These are phyloP conservation scores for Cytospora leucostoma DNA, from an alignment of 2,329 filamentous ascomycete genomes.

Conservation along the genomic window DNA sequence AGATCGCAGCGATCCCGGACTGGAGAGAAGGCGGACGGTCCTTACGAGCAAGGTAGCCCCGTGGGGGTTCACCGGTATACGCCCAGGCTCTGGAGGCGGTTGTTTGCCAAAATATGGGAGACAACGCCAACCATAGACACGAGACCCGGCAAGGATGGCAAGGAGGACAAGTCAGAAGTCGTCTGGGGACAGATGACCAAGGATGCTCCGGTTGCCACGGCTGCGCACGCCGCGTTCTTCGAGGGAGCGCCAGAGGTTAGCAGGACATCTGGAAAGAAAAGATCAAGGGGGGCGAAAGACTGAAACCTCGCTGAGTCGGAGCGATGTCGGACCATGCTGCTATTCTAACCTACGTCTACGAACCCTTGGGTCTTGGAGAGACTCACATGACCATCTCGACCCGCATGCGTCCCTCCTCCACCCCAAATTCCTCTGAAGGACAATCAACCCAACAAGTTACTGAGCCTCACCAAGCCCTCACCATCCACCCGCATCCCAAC, in stretches of 20 bases:
- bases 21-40: conserved; percentile 41
- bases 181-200: conserved; percentile 47
- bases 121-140: conserved; percentile 46
- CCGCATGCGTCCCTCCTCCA: not conserved
- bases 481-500: conserved; percentile 74
- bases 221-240: conserved; percentile 49
- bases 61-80: conserved; percentile 40
- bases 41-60: conserved; percentile 36
- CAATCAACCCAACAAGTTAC: conserved; percentile 43
- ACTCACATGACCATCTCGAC: not conserved
- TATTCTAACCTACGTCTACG: too few relatives aligned
- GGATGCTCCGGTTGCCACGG: conserved; percentile 36
- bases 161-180: conserved; percentile 36
- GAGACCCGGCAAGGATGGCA: conserved; percentile 28
- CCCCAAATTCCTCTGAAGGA: too few relatives aligned
- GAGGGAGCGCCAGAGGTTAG: conserved; percentile 39
- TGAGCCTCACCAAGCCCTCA: conserved; percentile 63
- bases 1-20: conserved; percentile 40
- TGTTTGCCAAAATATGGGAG: conserved; percentile 51
- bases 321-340: too few relatives aligned
- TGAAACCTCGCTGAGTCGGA: not conserved
- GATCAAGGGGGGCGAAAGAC: not conserved
- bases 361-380: too few relatives aligned
- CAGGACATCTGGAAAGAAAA: conserved; percentile 3
- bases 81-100: conserved; percentile 47